Evolutionary conservation across 1,284 basidiomycete species (phyloP).

Genomic region (Leccinum insigne): DNA sequence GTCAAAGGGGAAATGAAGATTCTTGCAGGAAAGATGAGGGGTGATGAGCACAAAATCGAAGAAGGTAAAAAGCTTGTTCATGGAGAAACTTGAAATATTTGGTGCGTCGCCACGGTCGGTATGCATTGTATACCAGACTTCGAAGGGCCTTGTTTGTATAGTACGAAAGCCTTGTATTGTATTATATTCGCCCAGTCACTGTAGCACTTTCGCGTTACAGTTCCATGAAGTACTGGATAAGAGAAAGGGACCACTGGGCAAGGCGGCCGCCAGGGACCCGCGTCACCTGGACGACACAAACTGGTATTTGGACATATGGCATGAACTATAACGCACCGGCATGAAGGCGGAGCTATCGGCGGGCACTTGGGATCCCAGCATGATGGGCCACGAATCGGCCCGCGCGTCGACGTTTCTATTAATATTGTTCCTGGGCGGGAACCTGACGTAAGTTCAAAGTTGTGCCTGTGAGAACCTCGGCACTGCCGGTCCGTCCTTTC

Average conservation of each 20-base stretch:
- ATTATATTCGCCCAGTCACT: background rate
- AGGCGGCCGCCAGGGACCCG: background rate
- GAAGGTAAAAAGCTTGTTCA: conserved; percentile 38
- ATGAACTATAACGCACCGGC: background rate
- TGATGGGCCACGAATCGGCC: background rate
- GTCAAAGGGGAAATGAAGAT: conserved; percentile 48
- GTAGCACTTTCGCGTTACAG: background rate
- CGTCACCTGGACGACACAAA: background rate
- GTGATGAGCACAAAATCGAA: conserved; percentile 41
- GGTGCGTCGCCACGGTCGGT: background rate
- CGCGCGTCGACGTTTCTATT: background rate
- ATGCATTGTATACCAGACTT: conserved; percentile 7
- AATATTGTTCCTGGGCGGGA: no score
- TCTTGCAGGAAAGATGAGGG: conserved; percentile 43
- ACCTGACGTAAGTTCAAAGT: background rate
- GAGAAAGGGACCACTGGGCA: background rate
- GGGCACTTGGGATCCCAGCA: background rate
- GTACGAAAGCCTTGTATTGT: conserved; percentile 8
- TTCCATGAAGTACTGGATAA: background rate
- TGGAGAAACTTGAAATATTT: conserved; percentile 21
- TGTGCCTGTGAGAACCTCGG: background rate
- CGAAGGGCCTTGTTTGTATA: background rate
- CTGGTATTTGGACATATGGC: background rate
- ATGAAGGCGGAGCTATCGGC: background rate
- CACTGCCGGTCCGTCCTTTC: background rate